Percentiles rank a stretch among this genome's conserved stretches.
Conservation (phyloP, 2,329 filamentous ascomycete species). For the Paraphaeosphaeria sporulosa region DNA sequence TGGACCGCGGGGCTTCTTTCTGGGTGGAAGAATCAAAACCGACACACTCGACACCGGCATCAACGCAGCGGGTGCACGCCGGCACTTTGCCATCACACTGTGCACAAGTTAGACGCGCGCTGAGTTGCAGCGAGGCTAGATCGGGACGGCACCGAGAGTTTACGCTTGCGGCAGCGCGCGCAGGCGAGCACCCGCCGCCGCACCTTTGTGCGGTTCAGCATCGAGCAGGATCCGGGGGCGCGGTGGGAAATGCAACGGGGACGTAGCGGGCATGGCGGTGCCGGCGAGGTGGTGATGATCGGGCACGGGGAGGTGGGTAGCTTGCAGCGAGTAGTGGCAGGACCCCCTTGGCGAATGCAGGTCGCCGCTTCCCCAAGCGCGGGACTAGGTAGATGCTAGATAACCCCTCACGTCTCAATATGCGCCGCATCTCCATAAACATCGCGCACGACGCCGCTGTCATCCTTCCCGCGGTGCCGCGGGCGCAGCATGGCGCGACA, state of each 20-base stretch:
- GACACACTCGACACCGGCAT: slow-evolving; percentile 40
- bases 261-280: slow-evolving; percentile 33
- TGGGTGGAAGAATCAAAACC: slow-evolving; percentile 47
- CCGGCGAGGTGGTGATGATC: background rate
- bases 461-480: slow-evolving; percentile 5
- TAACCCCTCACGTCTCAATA: slow-evolving; percentile 4
- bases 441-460: background rate
- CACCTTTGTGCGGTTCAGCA: slow-evolving; percentile 45
- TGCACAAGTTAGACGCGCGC: slow-evolving; percentile 24
- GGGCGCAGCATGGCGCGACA: slow-evolving; percentile 23
- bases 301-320: too few relatives aligned
- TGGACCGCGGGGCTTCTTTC: slow-evolving; percentile 41
- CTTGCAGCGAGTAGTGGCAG: background rate
- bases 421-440: background rate
- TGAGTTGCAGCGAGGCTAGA: slow-evolving; percentile 15
- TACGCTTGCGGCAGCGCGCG: slow-evolving; percentile 46
- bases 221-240: slow-evolving; percentile 20
- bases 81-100: slow-evolving; percentile 48
- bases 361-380: slow-evolving; percentile 21
- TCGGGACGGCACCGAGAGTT: slow-evolving; percentile 38
- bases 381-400: background rate
- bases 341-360: slow-evolving; percentile 10
- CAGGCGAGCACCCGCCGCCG: slow-evolving; percentile 46
- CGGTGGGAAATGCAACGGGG: slow-evolving; percentile 17
- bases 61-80: slow-evolving; percentile 43